Base-by-base conservation (phyloP, 2,329 filamentous ascomycete species). In the Botryotinia globosa region DNA sequence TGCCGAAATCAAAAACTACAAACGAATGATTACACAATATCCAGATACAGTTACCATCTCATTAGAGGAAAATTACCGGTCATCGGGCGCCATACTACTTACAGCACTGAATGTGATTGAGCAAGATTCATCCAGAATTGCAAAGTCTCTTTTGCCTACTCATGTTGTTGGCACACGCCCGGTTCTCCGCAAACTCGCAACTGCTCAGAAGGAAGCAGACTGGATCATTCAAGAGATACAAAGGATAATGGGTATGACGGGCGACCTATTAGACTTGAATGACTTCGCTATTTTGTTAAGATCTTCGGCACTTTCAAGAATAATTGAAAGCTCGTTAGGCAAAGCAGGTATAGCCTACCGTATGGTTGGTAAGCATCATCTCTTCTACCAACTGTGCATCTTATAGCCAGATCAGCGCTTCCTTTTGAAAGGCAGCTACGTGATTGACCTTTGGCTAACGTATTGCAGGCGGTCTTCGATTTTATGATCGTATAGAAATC, bases 1-100 rank as follows among this genome's bases (percentile, higher is more conserved):
- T 12, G 95, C 96, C 16, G 95, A 99, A 81, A 93, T 95, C 77
- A 91, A 91, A 80, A 99, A 98, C 78, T 85, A 98, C 65, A 88
- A 89, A 76, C 89, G 92, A 3, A 90, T 99, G 85, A 88, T 94
- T 69, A 85, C 85, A 59, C 90, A 93, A 73, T 98, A 92, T 79
- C 90, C 90, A 0, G 87, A 91, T 39, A 96, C 94, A 0, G 87
- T 94, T 7, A 91, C 96, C 73, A 89, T 98, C 62, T 90, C 95
- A 9, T 85, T 99, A 3, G 93, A 98, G 80, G 92, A 98, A 79
- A 99, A 98, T 78, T 99, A 99, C 80, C 89, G 95, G 34, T 98
- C 95, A 1, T 97, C 94, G 0, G 93, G 91, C 56, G 90, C 90
- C 12, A 98, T 99, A 73, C 85, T 98, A 37, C 87, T 88, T 73